A percentile compares a stretch with the other conserved stretches of the same genome.
These are phyloP conservation scores for Rheum nobile DNA, from an alignment of 148 eudicot genomes.

Conservation along the genomic window DNA sequence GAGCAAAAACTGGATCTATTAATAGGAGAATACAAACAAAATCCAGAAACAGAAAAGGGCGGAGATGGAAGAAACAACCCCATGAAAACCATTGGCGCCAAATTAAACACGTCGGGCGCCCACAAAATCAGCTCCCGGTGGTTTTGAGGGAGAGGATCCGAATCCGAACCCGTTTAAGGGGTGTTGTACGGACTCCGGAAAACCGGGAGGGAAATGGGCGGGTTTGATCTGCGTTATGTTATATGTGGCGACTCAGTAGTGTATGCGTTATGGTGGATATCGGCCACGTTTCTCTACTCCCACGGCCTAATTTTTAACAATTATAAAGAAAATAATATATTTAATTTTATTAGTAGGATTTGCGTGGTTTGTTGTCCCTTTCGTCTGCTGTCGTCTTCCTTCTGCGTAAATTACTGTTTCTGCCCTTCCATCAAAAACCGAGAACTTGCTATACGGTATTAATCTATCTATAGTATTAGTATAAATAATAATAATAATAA, in stretches of 20 bases:
- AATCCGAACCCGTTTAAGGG: neutral
- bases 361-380: neutral
- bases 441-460: no score
- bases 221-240: neutral
- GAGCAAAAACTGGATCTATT: no score
- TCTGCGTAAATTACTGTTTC: neutral
- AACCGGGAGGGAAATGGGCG: neutral
- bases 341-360: neutral
- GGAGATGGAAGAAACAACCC: neutral
- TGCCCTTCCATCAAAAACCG: neutral
- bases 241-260: neutral
- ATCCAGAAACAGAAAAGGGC: neutral
- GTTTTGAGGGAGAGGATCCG: neutral
- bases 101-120: slow-evolving; percentile 4
- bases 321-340: no score
- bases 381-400: neutral
- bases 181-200: neutral
- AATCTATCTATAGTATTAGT: no score
- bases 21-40: neutral
- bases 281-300: neutral
- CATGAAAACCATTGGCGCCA: slow-evolving; percentile 8
- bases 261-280: neutral
- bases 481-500: no score
- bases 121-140: neutral
- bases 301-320: no score